Conservation (phyloP, 2,329 filamentous ascomycete species). For the Delphinella strobiligena region DNA sequence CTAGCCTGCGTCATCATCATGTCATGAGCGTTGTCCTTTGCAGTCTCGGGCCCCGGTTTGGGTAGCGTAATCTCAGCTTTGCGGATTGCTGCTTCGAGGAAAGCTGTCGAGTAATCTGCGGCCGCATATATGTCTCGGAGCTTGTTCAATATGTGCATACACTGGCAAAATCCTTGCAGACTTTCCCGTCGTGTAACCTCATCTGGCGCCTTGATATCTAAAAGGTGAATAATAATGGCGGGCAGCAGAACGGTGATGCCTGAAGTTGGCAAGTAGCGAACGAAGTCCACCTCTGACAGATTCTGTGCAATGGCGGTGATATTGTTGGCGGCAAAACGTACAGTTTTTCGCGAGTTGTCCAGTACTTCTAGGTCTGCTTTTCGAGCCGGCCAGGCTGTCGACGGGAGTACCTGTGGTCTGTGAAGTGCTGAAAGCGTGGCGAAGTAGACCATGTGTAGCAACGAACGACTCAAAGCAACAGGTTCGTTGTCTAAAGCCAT, state of each 20-base stretch:
- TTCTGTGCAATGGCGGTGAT: constrained; percentile 77
- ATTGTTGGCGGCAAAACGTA: constrained; percentile 70
- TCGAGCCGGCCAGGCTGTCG: constrained; percentile 33
- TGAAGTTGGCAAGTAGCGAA: constrained; percentile 72
- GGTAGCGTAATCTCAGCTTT: constrained; percentile 69
- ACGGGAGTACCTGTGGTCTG: constrained; percentile 78
- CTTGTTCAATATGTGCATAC: constrained; percentile 82
- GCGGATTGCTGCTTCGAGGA: constrained; percentile 81
- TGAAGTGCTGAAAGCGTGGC: constrained; percentile 86
- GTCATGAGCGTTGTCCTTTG: not conserved
- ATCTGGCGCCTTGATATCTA: constrained; percentile 79
- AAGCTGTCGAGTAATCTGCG: constrained; percentile 90
- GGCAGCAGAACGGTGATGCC: constrained; percentile 85
- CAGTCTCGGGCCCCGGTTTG: constrained; percentile 4
- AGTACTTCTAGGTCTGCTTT: constrained; percentile 55
- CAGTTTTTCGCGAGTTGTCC: constrained; percentile 69
- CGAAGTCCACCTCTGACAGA: constrained; percentile 59
- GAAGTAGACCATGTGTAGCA: constrained; percentile 88
- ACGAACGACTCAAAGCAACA: constrained; percentile 60
- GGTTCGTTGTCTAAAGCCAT: constrained; percentile 47
- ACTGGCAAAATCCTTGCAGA: constrained; percentile 73
- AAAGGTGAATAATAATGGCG: constrained; percentile 84
- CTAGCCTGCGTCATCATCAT: not conserved
- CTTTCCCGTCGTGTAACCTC: constrained; percentile 60
- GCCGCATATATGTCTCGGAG: constrained; percentile 83